These are phyloP conservation scores for Synchytrium microbalum DNA, from an alignment of 371 early-diverging fungal genomes.

Conservation along the genomic window DNA sequence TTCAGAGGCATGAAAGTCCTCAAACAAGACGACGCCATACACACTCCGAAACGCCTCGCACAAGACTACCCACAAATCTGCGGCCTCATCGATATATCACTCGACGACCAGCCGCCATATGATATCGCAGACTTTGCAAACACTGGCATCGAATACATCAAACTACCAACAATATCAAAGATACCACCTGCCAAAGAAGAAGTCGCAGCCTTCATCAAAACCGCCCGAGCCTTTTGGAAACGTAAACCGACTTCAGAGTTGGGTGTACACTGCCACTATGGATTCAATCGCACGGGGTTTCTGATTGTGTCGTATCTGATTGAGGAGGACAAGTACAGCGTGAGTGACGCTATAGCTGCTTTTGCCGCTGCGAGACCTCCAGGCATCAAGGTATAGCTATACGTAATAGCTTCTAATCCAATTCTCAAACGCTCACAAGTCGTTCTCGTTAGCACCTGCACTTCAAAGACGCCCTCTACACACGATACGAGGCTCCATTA, in stretches of 20 bases:
- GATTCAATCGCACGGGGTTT: constrained; percentile 72
- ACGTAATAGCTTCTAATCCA: too few relatives aligned
- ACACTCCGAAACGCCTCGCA: constrained; percentile 52
- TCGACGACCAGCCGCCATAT: constrained; percentile 53
- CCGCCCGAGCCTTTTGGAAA: constrained; percentile 47
- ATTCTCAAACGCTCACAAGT: too few relatives aligned
- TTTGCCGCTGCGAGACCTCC: constrained; percentile 59
- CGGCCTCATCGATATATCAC: constrained; percentile 11
- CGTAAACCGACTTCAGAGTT: constrained; percentile 55
- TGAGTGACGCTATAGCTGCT: constrained; percentile 49
- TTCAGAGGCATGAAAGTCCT: constrained; percentile 40
- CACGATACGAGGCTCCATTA: too few relatives aligned
- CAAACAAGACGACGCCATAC: constrained; percentile 57
- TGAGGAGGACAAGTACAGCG: constrained; percentile 46
- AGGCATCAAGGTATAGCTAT: constrained; percentile 58
- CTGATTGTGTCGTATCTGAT: constrained; percentile 64
- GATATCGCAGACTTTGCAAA: constrained; percentile 50
- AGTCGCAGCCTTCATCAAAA: constrained; percentile 45
- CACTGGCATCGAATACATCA: constrained; percentile 50
- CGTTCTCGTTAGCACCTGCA: too few relatives aligned
- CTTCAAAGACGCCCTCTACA: too few relatives aligned
- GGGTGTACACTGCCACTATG: constrained; percentile 47
- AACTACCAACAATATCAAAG: constrained; percentile 57
- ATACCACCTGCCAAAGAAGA: constrained; percentile 56
- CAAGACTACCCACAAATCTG: constrained; percentile 57